These are phyloP conservation scores for Syzygium jambos DNA, from an alignment of 345 rosid species.

Conservation along the genomic window DNA sequence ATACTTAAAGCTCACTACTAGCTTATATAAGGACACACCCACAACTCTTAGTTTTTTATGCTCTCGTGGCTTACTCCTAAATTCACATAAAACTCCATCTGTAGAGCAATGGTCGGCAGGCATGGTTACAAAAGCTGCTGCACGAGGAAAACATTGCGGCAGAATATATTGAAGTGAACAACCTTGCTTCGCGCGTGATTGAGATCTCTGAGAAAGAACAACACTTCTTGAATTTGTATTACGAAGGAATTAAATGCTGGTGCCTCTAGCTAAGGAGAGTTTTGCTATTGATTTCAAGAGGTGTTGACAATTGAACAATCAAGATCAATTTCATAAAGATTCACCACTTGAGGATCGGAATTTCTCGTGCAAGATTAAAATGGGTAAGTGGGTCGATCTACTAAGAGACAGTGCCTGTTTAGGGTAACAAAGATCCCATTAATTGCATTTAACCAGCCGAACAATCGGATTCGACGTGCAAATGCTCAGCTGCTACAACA, in stretches of 20 bases:
- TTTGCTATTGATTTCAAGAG: background rate
- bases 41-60: background rate
- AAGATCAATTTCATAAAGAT: too few species aligned
- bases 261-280: background rate
- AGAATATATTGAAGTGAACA: background rate
- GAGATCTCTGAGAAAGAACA: background rate
- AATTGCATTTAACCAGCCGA: too few species aligned
- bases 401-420: too few species aligned
- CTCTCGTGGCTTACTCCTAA: background rate
- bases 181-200: background rate
- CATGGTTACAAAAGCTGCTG: background rate
- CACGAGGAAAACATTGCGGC: background rate
- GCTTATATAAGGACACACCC: background rate
- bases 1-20: background rate
- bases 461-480: too few species aligned
- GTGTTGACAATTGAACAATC: too few species aligned
- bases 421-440: too few species aligned
- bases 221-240: background rate
- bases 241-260: background rate
- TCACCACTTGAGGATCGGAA: too few species aligned
- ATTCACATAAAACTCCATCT: background rate
- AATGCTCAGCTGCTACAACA: too few species aligned
- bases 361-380: too few species aligned
- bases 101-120: background rate
- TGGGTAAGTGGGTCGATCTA: too few species aligned